Evolutionary conservation across 2,329 filamentous ascomycete genomes (phyloP), one percentile per base, ranked within the genome.

Genomic region (Pseudovirgaria hyperparasitica): DNA sequence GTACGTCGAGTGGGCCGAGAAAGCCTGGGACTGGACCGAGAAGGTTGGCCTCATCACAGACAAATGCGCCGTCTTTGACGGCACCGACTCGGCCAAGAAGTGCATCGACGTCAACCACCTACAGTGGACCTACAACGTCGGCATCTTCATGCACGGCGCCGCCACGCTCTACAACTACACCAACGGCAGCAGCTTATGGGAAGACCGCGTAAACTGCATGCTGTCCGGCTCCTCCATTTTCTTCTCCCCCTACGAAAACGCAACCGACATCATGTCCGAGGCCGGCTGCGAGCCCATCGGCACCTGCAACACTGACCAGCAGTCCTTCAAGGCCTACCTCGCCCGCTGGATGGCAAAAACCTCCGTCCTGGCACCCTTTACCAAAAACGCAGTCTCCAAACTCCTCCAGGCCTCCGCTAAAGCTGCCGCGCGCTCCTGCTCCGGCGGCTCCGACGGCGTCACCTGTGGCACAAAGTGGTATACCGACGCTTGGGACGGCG

Each of bases 261-360:
- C 56, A 1, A 58, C 56, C 10, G 54, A 67, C 41, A 53, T 82
- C 46, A 65, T 81, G 47, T 68, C 63, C 41, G 79, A 85, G 54
- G 62, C 63, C 35, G 67, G 69, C 16, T 86, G 80, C 55, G 79
- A 85, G 55, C 54, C 42, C 51, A 52, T 52, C 31, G 54, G 57
- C 29, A 60, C 58, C 15, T 86, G 80, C 62, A 70, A 82, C 55
- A 63, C 63, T 36, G 78, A 85, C 49, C 76, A 84, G 55, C 67
- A 67, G 42, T 72, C 66, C 25, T 85, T 84, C 70, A 85, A 85
- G 55, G 78, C 75, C 8, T 84, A 82, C 49, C 60, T 82, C 15
- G 55, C 70, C 15, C 73, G 79, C 23, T 85, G 76, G 70, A 46
- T 65, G 30, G 49, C 51, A 10, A 62, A 63, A 34, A 52, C 58